Conservation (phyloP, 2,329 filamentous ascomycete genomes). For the Epichloe scottii region DNA sequence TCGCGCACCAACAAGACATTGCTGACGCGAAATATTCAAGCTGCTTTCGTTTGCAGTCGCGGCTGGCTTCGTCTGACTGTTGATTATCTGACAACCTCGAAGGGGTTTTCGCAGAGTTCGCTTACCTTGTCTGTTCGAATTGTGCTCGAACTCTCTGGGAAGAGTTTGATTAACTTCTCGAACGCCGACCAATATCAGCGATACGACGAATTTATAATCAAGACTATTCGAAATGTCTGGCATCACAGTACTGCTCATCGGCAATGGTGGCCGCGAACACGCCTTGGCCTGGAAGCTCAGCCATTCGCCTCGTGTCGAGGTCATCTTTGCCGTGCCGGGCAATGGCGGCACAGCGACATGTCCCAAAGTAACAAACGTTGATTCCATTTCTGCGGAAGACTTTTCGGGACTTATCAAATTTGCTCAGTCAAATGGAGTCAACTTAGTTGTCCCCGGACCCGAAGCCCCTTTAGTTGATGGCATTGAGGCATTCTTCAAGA, state of each 20-base stretch:
- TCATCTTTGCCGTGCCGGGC: slow-evolving; percentile 60
- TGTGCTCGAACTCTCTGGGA: neutral
- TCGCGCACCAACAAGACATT: too few species aligned
- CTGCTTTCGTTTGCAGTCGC: too few species aligned
- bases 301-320: slow-evolving; percentile 66
- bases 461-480: slow-evolving; percentile 91
- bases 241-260: slow-evolving; percentile 71
- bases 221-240: slow-evolving; percentile 15
- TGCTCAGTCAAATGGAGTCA: slow-evolving; percentile 59
- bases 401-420: slow-evolving; percentile 67
- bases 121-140: neutral
- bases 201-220: neutral
- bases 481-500: slow-evolving; percentile 69
- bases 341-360: slow-evolving; percentile 75
- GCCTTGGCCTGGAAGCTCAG: slow-evolving; percentile 88
- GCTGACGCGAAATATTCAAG: too few species aligned
- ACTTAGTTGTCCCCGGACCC: slow-evolving; percentile 79
- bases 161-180: neutral
- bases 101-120: neutral
- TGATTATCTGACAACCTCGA: neutral
- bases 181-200: neutral
- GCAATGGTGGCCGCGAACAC: slow-evolving; percentile 90
- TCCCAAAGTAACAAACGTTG: slow-evolving; percentile 62
- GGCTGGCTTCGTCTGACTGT: neutral
- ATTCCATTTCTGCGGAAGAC: slow-evolving; percentile 57